Evolutionary conservation across 306 rosid species (phyloP), one percentile per base, ranked within the genome.

Genomic region (Sphenostylis stenocarpa): DNA sequence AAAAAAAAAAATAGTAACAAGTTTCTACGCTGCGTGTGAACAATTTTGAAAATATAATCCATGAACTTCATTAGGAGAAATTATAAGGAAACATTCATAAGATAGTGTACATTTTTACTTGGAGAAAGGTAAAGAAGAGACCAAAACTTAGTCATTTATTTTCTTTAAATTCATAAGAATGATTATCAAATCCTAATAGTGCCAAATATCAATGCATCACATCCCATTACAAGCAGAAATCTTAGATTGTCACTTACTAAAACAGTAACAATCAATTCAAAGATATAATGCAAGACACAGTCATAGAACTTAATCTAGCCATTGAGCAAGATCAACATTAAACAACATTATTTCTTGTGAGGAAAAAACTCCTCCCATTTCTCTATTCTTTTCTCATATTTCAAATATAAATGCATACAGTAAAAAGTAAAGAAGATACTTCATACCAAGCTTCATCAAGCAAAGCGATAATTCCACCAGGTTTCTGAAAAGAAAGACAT

Each of bases 381-480:
- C 62, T 47, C 61, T 64, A 78, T 51, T 68, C 4, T 58, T 67
- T 28, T 70, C 77, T 78, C 70, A 20, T 47, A 53, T 76, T 72
- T 52, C 23, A 58, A 38, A 55, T 67, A 81, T 23, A 74, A 29
- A 64, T 51, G 62, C 23, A 69, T 41, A 73, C 29, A 56, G 10
- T 5, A 38, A 31, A 39, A 36, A 67, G 70, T 74, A 41, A 70
- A 84, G 67, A 77, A 71, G 81, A 58, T 28, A 58, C 60, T 72
- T 61, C 95, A 79, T 95, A 95, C 98, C 97, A 95, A 58, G 98
- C 96, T 83, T 95, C 98, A 83, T 95, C 98, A 60, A 92, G 98
- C 61, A 95, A 84, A 78, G 96, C 82, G 70, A 95, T 86, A 64
- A 95, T 83, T 78, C 98, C 98, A 70, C 97, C 96, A 12, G 96